phyloP scores from a whole-genome alignment of 2,329 filamentous ascomycete genomes.

The Fusarium multiceps region DNA sequence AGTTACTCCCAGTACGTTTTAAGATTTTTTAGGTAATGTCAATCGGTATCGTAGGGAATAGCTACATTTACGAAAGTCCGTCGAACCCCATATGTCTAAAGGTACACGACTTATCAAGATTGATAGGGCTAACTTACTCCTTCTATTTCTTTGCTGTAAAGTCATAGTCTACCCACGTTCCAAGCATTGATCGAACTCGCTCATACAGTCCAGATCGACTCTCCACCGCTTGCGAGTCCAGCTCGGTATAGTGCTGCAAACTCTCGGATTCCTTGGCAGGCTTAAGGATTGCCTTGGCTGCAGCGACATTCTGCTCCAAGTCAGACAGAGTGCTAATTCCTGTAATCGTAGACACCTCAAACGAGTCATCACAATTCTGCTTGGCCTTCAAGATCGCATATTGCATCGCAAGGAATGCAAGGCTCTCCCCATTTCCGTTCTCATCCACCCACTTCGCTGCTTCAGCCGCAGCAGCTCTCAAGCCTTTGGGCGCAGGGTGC shows the following conservation, averaged over 20 bases:
- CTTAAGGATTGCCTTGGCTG: background rate
- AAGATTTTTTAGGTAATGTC: no score
- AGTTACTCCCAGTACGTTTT: no score
- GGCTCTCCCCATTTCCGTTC: background rate
- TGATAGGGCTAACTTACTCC: background rate
- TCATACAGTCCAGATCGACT: background rate
- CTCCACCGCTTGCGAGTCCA: background rate
- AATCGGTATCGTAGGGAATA: no score
- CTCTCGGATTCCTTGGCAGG: accelerated
- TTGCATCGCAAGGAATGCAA: background rate
- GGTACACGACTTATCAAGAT: background rate
- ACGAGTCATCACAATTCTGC: background rate
- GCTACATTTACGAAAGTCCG: no score
- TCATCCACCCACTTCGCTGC: constrained; percentile 5
- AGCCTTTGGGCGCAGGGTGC: background rate
- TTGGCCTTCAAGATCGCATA: background rate
- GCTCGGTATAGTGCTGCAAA: background rate
- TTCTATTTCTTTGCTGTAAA: background rate
- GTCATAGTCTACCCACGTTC: constrained; percentile 11
- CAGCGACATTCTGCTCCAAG: background rate
- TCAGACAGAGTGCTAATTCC: constrained; percentile 5
- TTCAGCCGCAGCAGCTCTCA: background rate
- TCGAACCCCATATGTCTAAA: no score
- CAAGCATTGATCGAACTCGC: background rate
- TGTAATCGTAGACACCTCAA: background rate